phyloP scores from a whole-genome alignment of 1,284 basidiomycete species.

The Tilletia setariae region DNA sequence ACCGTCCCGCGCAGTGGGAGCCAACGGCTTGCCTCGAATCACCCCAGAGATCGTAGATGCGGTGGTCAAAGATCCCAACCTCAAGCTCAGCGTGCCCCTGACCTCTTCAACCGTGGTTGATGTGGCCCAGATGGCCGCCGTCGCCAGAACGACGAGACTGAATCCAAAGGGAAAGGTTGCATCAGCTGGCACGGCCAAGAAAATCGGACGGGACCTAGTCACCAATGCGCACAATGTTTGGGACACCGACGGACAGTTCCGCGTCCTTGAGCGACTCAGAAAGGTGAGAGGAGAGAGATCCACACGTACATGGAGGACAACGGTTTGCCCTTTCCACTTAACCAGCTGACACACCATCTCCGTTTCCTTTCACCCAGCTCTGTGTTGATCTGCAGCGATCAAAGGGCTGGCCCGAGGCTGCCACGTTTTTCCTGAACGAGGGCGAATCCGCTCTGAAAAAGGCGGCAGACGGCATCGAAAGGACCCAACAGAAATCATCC shows the following conservation, averaged over 20 bases:
- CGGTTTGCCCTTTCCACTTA: too few relatives aligned
- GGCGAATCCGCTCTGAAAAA: background rate
- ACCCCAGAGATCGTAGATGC: constrained; percentile 17
- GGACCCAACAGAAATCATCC: constrained; percentile 1
- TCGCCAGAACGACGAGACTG: constrained; percentile 13
- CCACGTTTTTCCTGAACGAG: constrained; percentile 22
- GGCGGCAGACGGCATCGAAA: background rate
- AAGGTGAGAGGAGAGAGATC: too few relatives aligned
- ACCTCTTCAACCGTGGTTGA: constrained; percentile 20
- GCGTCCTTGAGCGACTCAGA: constrained; percentile 17
- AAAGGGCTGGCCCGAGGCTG: constrained; percentile 20
- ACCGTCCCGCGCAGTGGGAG: constrained; percentile 7
- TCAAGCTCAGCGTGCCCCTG: constrained; percentile 2
- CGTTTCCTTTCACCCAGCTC: background rate
- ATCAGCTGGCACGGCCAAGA: background rate
- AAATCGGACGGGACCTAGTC: background rate
- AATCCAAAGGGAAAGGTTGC: constrained; percentile 4
- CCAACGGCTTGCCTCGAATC: constrained; percentile 18
- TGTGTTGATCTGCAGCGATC: constrained; percentile 20
- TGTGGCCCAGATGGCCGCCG: constrained; percentile 22
- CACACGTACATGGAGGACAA: too few relatives aligned
- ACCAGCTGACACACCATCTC: too few relatives aligned
- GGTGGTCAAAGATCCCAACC: constrained; percentile 14
- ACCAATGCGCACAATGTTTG: constrained; percentile 16
- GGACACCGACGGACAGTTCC: constrained; percentile 15